Conservation (phyloP, 2,329 filamentous ascomycete species). For the Graphilbum fragrans region DNA sequence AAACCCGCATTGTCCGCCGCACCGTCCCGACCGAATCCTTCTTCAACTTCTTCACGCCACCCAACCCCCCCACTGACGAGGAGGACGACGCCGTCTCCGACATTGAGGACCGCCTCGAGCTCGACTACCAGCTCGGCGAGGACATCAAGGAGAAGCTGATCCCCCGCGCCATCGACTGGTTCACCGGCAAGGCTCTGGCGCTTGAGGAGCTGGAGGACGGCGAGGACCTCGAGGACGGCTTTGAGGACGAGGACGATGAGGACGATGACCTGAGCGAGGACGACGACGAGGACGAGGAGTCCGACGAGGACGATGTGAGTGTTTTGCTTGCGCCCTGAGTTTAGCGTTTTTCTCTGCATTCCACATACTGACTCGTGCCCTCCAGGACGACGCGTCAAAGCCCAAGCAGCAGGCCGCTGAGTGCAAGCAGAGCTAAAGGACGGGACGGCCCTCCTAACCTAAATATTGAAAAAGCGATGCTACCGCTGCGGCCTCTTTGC, state of each 20-base stretch:
- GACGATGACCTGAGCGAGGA: slow-evolving; percentile 77
- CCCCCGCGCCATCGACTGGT: slow-evolving; percentile 97
- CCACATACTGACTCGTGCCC: too few relatives aligned
- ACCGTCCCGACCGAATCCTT: slow-evolving; percentile 97
- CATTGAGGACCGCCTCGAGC: slow-evolving; percentile 93
- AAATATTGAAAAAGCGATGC: too few relatives aligned
- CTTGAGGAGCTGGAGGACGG: slow-evolving; percentile 86
- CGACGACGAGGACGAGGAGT: slow-evolving; percentile 70
- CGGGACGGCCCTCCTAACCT: too few relatives aligned
- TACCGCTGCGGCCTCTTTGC: too few relatives aligned
- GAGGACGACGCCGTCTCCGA: slow-evolving; percentile 71
- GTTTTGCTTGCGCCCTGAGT: too few relatives aligned
- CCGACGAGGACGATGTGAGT: slow-evolving; percentile 60
- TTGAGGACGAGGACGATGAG: slow-evolving; percentile 88
- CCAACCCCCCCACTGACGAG: slow-evolving; percentile 66
- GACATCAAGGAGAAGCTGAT: slow-evolving; percentile 99
- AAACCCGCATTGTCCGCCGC: slow-evolving; percentile 98
- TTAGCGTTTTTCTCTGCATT: too few relatives aligned
- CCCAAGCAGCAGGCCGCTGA: slow-evolving; percentile 90
- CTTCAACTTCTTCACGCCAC: slow-evolving; percentile 98
- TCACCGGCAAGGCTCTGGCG: slow-evolving; percentile 93
- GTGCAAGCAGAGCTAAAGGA: slow-evolving; percentile 87
- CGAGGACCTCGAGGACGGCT: slow-evolving; percentile 69
- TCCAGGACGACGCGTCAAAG: slow-evolving; percentile 75
- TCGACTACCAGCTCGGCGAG: slow-evolving; percentile 97